Conservation (phyloP, 2,329 filamentous ascomycete genomes). For the Alternaria gaisen region DNA sequence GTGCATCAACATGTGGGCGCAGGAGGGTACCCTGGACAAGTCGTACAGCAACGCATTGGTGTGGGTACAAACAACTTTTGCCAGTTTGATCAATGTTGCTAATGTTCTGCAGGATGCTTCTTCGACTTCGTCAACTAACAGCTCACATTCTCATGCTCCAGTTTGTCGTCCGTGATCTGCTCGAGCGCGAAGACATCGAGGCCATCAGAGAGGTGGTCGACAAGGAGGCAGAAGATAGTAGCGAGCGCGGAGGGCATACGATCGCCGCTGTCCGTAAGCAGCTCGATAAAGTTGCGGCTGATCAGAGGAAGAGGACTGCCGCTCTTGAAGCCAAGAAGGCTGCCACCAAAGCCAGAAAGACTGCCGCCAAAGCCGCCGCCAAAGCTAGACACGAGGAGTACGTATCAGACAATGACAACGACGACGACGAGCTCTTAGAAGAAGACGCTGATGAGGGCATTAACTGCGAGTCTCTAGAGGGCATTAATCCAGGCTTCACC, state of each 20-base stretch:
- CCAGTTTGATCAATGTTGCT: not conserved
- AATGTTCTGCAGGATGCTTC: constrained; percentile 50
- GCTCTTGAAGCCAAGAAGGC: constrained; percentile 13
- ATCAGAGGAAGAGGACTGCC: constrained; percentile 25
- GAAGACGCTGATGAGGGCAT: constrained; percentile 1
- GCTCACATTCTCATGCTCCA: constrained; percentile 61
- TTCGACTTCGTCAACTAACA: constrained; percentile 62
- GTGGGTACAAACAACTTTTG: constrained; percentile 10
- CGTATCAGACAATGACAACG: constrained; percentile 14
- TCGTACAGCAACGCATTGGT: constrained; percentile 55
- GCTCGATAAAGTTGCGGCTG: constrained; percentile 34
- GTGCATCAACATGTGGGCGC: constrained; percentile 51
- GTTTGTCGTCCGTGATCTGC: constrained; percentile 54
- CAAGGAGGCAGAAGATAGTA: constrained; percentile 25
- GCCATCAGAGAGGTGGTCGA: constrained; percentile 50
- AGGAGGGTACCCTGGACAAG: constrained; percentile 34
- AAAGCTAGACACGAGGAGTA: constrained; percentile 8
- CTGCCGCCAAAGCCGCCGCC: constrained; percentile 13
- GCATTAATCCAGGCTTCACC: not conserved
- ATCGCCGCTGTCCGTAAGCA: constrained; percentile 43
- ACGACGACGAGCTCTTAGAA: constrained; percentile 7
- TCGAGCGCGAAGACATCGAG: constrained; percentile 58
- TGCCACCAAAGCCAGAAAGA: constrained; percentile 11
- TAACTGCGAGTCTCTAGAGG: not conserved
- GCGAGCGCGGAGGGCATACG: constrained; percentile 17